Evolutionary conservation across 2,329 filamentous ascomycete species (phyloP).

Genomic region (Pseudomassariella vexata): DNA sequence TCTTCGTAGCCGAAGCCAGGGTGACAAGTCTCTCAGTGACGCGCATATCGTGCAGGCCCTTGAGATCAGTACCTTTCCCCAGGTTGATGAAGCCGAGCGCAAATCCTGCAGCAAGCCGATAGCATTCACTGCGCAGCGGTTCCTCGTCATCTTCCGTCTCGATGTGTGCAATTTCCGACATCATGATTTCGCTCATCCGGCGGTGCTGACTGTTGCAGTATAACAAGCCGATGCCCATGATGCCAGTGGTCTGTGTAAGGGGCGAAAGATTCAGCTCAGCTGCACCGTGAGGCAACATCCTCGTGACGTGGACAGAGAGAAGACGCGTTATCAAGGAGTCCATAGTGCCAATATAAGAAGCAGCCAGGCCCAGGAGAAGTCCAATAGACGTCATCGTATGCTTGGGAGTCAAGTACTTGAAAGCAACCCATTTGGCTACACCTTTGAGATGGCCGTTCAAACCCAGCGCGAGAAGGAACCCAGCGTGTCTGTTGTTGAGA

Average conservation of each 20-base stretch:
- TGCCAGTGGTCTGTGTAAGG: slow-evolving; percentile 87
- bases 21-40: slow-evolving; percentile 82
- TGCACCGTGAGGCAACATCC: slow-evolving; percentile 86
- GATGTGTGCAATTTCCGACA: slow-evolving; percentile 90
- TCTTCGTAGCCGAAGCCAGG: slow-evolving; percentile 82
- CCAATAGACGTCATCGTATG: slow-evolving; percentile 99
- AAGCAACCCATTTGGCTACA: slow-evolving; percentile 95
- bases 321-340: slow-evolving; percentile 90
- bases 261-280: slow-evolving; percentile 92
- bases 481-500: slow-evolving; percentile 91
- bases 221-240: slow-evolving; percentile 93
- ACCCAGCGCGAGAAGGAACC: slow-evolving; percentile 83
- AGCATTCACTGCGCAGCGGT: slow-evolving; percentile 86
- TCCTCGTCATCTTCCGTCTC: slow-evolving; percentile 79
- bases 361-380: slow-evolving; percentile 83
- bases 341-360: slow-evolving; percentile 95
- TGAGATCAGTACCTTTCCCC: slow-evolving; percentile 80
- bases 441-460: slow-evolving; percentile 92
- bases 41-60: slow-evolving; percentile 88
- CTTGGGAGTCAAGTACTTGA: slow-evolving; percentile 98
- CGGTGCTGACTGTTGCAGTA: slow-evolving; percentile 96
- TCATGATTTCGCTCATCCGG: slow-evolving; percentile 98
- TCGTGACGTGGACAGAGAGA: slow-evolving; percentile 90
- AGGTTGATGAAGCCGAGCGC: slow-evolving; percentile 92
- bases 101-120: slow-evolving; percentile 88